Conservation (phyloP, 352 stramenopile genomes). For the Globisporangium lucens region DNA sequence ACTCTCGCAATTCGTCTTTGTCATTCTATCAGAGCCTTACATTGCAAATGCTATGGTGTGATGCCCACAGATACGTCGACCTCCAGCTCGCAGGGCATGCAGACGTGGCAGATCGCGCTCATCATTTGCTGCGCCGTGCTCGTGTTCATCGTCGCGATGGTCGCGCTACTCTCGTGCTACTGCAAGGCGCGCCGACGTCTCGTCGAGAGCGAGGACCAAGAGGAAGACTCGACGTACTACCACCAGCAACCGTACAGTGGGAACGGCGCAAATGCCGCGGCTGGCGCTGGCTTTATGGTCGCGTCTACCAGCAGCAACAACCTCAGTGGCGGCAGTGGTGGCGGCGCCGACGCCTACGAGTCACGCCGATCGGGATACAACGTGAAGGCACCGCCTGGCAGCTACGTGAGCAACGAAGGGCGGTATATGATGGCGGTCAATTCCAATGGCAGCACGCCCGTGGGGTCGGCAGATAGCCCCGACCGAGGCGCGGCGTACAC, state of each 20-base stretch:
- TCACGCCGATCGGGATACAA: conserved; percentile 5
- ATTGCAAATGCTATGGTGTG: not conserved
- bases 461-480: not conserved
- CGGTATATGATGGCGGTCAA: conserved; percentile 10
- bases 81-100: conserved; percentile 26
- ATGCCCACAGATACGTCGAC: not conserved
- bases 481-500: not conserved
- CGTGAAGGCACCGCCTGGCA: not conserved
- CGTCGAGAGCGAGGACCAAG: conserved; percentile 44
- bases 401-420: conserved; percentile 11
- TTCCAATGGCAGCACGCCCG: not conserved
- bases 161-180: conserved; percentile 56
- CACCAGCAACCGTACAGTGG: conserved; percentile 30
- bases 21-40: not conserved
- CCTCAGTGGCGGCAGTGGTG: conserved; percentile 2
- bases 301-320: conserved; percentile 4
- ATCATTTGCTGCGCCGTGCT: conserved; percentile 57
- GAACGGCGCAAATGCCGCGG: not conserved
- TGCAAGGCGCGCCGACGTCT: conserved; percentile 49
- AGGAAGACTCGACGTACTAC: conserved; percentile 41
- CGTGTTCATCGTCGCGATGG: conserved; percentile 44
- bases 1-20: not conserved
- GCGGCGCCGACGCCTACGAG: not conserved
- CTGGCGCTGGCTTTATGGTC: not conserved
- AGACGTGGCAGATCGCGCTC: conserved; percentile 52